Percentiles rank a stretch among this genome's conserved stretches.
Evolutionary conservation across 495 filamentous ascomycete species (phyloP).

Genomic region (Arthonia radiata): DNA sequence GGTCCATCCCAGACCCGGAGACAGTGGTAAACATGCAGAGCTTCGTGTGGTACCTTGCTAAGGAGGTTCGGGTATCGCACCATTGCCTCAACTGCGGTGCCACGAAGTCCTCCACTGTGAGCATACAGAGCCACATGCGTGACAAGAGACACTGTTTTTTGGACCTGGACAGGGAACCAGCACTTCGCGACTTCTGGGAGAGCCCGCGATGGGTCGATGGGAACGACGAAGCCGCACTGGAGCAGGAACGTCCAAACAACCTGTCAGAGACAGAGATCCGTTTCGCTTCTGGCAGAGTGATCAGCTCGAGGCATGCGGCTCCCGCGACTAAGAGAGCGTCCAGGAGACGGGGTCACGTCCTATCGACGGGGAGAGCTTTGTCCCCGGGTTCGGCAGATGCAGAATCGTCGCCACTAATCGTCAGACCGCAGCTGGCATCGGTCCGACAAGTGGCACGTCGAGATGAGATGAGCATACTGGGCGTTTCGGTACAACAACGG

Average conservation of each 20-base stretch:
- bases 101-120: conserved; percentile 4
- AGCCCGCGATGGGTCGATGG: background rate
- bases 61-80: conserved; percentile 3
- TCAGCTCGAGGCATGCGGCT: conserved; percentile 4
- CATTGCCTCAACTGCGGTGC: conserved; percentile 10
- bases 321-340: conserved; percentile 4
- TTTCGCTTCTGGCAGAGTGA: conserved; percentile 7
- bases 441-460: conserved; percentile 6
- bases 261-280: conserved; percentile 6
- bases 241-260: conserved; percentile 1
- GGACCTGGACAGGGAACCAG: conserved; percentile 7
- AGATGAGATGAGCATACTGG: conserved; percentile 8
- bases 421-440: conserved; percentile 4
- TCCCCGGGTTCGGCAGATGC: conserved; percentile 3
- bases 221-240: conserved; percentile 1
- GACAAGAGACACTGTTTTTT: conserved; percentile 10
- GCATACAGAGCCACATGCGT: conserved; percentile 9
- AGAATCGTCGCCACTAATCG: conserved; percentile 4
- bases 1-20: conserved; percentile 7
- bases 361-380: conserved; percentile 4
- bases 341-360: conserved; percentile 1
- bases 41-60: conserved; percentile 7
- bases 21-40: conserved; percentile 3
- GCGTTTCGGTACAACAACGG: conserved; percentile 6
- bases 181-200: conserved; percentile 8